A percentile compares a stretch with the other conserved stretches of the same genome.
phyloP scores from a whole-genome alignment of 2,329 filamentous ascomycete species.

The Diaporthe humulicola region DNA sequence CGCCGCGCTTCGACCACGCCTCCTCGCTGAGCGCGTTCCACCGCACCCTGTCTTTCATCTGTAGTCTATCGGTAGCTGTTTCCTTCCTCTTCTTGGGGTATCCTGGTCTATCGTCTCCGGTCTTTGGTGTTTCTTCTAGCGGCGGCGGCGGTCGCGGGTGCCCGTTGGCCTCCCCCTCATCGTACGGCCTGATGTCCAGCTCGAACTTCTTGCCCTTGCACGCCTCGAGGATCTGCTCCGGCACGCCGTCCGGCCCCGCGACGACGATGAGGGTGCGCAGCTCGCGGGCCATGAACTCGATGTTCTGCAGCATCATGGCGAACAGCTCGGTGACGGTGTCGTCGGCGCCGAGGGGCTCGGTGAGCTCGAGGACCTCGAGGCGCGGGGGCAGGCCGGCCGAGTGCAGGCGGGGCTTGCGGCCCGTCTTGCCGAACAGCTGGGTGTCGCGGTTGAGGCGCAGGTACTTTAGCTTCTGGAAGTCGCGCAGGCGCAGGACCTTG shows the following conservation, averaged over 20 bases:
- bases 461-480: constrained; percentile 56
- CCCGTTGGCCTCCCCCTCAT: constrained; percentile 5
- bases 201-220: constrained; percentile 50
- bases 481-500: constrained; percentile 58
- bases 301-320: constrained; percentile 55
- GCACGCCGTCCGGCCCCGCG: constrained; percentile 48
- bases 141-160: neutral
- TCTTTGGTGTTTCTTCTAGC: neutral
- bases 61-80: neutral
- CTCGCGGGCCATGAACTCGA: constrained; percentile 52
- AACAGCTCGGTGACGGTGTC: constrained; percentile 62
- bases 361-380: constrained; percentile 60
- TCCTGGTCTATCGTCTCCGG: neutral
- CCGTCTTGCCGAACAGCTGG: constrained; percentile 61
- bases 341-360: constrained; percentile 59
- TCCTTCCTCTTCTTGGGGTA: neutral
- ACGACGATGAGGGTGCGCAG: constrained; percentile 55
- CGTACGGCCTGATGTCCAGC: constrained; percentile 47
- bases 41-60: constrained; percentile 20
- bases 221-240: constrained; percentile 51
- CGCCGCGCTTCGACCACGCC: constrained; percentile 23
- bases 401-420: constrained; percentile 59
- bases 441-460: constrained; percentile 62
- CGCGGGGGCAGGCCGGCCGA: constrained; percentile 62
- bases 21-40: constrained; percentile 27